These are phyloP conservation scores for Aaosphaeria arxii DNA, from an alignment of 2,329 filamentous ascomycete species.

Conservation along the genomic window DNA sequence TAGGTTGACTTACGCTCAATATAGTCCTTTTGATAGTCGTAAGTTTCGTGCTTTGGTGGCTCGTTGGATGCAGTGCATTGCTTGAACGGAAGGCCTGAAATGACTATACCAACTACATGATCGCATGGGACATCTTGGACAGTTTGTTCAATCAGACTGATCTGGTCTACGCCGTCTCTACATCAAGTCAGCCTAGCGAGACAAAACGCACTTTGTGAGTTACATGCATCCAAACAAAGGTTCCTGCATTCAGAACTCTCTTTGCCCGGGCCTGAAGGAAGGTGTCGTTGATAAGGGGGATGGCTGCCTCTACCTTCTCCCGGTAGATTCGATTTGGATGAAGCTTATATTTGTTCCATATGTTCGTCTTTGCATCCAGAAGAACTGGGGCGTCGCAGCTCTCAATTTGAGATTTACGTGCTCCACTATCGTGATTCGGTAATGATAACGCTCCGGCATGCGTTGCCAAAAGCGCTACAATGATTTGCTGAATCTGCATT, in stretches of 20 bases:
- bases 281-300: slow-evolving; percentile 52
- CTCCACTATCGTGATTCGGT: too few relatives aligned
- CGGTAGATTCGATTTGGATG: slow-evolving; percentile 49
- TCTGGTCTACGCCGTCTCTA: slow-evolving; percentile 42
- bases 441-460: too few relatives aligned
- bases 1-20: slow-evolving; percentile 36
- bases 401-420: not conserved
- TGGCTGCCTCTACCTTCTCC: slow-evolving; percentile 47
- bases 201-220: not conserved
- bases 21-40: slow-evolving; percentile 46
- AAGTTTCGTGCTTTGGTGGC: slow-evolving; percentile 48
- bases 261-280: slow-evolving; percentile 47
- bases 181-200: not conserved
- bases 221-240: slow-evolving; percentile 48
- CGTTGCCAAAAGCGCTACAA: too few relatives aligned
- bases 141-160: slow-evolving; percentile 42
- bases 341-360: slow-evolving; percentile 29
- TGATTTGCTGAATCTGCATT: too few relatives aligned
- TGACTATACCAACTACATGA: slow-evolving; percentile 52
- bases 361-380: slow-evolving; percentile 6
- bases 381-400: slow-evolving; percentile 2
- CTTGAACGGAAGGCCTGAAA: slow-evolving; percentile 59
- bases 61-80: slow-evolving; percentile 60
- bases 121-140: slow-evolving; percentile 46
- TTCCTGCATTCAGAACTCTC: slow-evolving; percentile 43